Evolutionary conservation across 306 rosid species (phyloP), one percentile per base, ranked within the genome.

Genomic region (Abrus precatorius): DNA sequence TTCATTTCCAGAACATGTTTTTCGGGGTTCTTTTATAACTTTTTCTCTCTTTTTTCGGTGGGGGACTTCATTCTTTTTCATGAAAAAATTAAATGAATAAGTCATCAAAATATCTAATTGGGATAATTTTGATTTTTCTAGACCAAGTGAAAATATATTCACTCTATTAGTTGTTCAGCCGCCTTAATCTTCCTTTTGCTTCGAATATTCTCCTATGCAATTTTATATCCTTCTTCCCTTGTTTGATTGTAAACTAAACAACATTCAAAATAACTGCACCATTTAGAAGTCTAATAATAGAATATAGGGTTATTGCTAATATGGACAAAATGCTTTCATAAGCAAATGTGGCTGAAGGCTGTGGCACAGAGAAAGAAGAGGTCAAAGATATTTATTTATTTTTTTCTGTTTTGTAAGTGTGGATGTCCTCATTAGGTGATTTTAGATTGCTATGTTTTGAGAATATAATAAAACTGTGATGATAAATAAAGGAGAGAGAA

Each of bases 321-420:
- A 77, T 38, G 34, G 83, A 81, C 74, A 85, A 69, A 85, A 56
- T 69, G 75, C 41, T 52, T 68, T 38, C 62, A 9, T 69, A 76
- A 82, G 81, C 79, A 67, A 53, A 67, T 44, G 41, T 81, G 80
- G 83, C 72, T 30, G 43, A 47, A 59, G 56, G 80, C 56, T 54
- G 65, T 6, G 67, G 5, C 50, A 70, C 54, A 81, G 45, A 34
- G 80, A 50, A 52, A 33, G 70, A 29, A 30, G 29, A 30, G 75
- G 69, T 53, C 81, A 75, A 38, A 13, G 40, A 55, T 30, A 3
- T 54, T 49, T 30, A 3, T 54, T 49, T 2, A 49, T 77, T 76
- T 28, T n/a, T 75, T 61, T 13, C 14, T 9, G 9, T 33, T 63
- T 1, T 12, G 4, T 14, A 63, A 6, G 43, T 14, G 40, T 32